Conservation (phyloP, 2,329 filamentous ascomycete species). For the Leptographium wingfieldii region DNA sequence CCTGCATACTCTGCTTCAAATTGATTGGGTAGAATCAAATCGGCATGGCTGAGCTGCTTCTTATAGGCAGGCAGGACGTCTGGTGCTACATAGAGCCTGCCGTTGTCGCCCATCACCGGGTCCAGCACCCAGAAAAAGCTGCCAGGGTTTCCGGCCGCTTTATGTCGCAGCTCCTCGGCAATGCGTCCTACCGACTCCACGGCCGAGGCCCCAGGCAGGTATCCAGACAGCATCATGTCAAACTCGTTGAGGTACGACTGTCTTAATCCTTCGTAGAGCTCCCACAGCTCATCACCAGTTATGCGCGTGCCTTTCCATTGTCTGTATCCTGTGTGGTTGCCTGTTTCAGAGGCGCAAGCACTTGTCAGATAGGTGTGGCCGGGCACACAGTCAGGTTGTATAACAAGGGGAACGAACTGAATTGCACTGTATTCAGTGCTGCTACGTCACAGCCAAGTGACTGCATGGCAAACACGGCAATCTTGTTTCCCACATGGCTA, state of each 20-base stretch:
- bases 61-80: constrained; percentile 90
- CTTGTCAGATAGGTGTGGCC: neutral
- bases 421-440: constrained; percentile 91
- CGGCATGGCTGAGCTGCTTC: constrained; percentile 63
- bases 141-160: constrained; percentile 51
- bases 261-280: constrained; percentile 73
- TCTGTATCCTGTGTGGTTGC: constrained; percentile 88
- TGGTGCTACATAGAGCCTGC: constrained; percentile 77
- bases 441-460: constrained; percentile 87
- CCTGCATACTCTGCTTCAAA: constrained; percentile 76
- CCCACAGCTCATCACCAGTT: constrained; percentile 67
- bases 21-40: constrained; percentile 90
- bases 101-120: constrained; percentile 97
- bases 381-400: neutral
- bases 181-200: constrained; percentile 79
- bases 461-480: constrained; percentile 91
- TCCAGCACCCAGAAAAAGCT: constrained; percentile 96
- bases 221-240: constrained; percentile 89
- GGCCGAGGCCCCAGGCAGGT: constrained; percentile 76
- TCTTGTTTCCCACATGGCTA: constrained; percentile 96
- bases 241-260: constrained; percentile 79
- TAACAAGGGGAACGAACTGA: constrained; percentile 50
- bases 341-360: constrained; percentile 28
- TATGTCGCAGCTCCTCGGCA: constrained; percentile 63
- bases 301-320: constrained; percentile 78